Base-by-base conservation (phyloP, 176 grass and related monocot genomes). In the Alopecurus myosuroides region DNA sequence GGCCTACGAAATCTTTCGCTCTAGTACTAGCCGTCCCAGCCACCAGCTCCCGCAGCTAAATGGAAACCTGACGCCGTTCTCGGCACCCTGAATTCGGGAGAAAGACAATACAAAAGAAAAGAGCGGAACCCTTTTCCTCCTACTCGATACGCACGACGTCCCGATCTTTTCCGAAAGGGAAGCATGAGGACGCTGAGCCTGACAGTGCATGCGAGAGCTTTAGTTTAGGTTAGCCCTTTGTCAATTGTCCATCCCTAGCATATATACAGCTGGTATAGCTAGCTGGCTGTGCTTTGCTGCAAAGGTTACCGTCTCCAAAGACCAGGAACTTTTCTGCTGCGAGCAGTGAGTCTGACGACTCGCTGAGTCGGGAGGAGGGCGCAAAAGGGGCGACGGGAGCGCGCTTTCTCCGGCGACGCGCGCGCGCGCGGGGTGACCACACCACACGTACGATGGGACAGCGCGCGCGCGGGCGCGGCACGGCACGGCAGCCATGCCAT, bases 381-480 rank as follows among this genome's bases (percentile, higher is more conserved):
- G 20, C 10, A 7, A 68, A 17, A 35, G 20, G 64, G 3, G n/a
- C n/a, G n/a, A n/a, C 1, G 5, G 20, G 11, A 7, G 37, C 68
- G 37, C 68, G 68, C 70, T 48, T 73, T 73, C 70, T 48, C 70
- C 69, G 69, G 69, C 70, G 70, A 72, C 69, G 69, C 69, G 28
- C 60, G 28, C 63, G 33, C 33, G 20, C n/a, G n/a, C n/a, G 13
- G 12, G 29, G 29, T 45, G 44, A 10, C 44, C 44, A 45, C 29
- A 64, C 61, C 29, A 65, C 57, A 25, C 63, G 63, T n/a, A n/a
- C n/a, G n/a, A n/a, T n/a, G 35, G 45, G 45, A 48, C 45, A 5
- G 45, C 17, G 28, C 58, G 30, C 29, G 14, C 62, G n/a, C n/a
- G n/a, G n/a, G n/a, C n/a, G n/a, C n/a, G n/a, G 29, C 30, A 65